Evolutionary conservation across 768 basidiomycete species (phyloP), one percentile per base, ranked within the genome.

Genomic region (Phlebiopsis gigantea): DNA sequence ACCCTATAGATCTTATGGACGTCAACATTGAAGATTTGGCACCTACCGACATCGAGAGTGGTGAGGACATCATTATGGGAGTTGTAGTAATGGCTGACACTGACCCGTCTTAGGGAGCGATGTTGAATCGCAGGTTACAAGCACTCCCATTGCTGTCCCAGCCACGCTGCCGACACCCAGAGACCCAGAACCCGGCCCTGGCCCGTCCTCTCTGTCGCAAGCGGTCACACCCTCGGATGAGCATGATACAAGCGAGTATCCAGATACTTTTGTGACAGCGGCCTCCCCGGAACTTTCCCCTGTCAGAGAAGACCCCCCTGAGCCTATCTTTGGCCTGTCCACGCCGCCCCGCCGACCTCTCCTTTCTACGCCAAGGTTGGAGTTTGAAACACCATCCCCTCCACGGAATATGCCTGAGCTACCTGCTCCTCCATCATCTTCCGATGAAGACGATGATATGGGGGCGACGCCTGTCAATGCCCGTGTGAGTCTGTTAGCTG

Each of bases 311-410:
- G 26, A 53, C 63, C 46, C 62, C 67, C 34, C 62, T 7, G 50
- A 52, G 5, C 30, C 43, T 17, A 30, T n/a, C 5, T 49, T 69
- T 31, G 51, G 60, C 6, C 68, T 76, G 45, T 67, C 74, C 42
- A 83, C 84, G 1, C 83, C 83, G 6, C 79, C 79, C 9, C 76
- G 74, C 26, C 72, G 69, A 45, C 61, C 69, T 19, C 75, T 75
- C 2, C 73, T 78, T 45, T 71, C 63, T 52, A 68, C 67, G 28
- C 73, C 79, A 9, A 77, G 73, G 57, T 58, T 75, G 14, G 79
- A 81, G 52, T 83, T 83, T 62, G 71, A 77, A 62, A 87, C 83
- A 0, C 86, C 84, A 8, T 82, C 87, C 1, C 84, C 87, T 28
- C 82, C 84, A 0, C 73, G 72, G 42, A 78, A 74, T 45, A 74